Conservation (phyloP, 2,329 filamentous ascomycete genomes). For the Botrytis tulipae region DNA sequence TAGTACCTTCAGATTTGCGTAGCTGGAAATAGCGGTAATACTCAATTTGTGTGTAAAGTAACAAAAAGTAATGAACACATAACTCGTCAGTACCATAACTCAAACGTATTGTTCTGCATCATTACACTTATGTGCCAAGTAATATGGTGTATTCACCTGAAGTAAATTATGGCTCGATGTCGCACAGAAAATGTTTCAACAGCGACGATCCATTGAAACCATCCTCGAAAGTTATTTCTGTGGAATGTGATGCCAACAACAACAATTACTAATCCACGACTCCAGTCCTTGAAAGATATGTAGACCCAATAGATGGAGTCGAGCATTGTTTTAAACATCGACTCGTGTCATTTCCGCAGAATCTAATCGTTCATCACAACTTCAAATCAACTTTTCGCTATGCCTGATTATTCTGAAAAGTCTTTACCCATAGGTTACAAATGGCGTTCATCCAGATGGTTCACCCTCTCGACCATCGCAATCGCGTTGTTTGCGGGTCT, state of each 20-base stretch:
- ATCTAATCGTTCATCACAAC: neutral
- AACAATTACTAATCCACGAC: neutral
- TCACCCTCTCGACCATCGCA: neutral
- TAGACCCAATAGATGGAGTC: neutral
- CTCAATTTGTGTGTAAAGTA: neutral
- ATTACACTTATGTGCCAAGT: neutral
- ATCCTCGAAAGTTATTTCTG: neutral
- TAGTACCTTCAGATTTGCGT: neutral
- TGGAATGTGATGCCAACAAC: neutral
- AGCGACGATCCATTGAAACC: neutral
- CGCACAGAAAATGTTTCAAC: neutral
- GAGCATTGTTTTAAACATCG: neutral
- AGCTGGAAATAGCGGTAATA: neutral
- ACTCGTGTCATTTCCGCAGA: neutral
- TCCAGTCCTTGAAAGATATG: neutral
- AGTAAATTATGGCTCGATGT: neutral
- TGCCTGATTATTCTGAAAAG: neutral
- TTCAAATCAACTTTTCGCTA: neutral
- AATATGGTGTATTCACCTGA: neutral
- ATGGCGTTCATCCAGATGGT: slow-evolving; percentile 2
- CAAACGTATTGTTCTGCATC: neutral
- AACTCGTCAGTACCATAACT: neutral
- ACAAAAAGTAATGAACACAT: neutral
- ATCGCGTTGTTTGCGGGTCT: slow-evolving; percentile 4
- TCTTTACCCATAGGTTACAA: slow-evolving; percentile 1